phyloP scores from a whole-genome alignment of 2,329 filamentous ascomycete genomes.

The Pseudonectria foliicola region DNA sequence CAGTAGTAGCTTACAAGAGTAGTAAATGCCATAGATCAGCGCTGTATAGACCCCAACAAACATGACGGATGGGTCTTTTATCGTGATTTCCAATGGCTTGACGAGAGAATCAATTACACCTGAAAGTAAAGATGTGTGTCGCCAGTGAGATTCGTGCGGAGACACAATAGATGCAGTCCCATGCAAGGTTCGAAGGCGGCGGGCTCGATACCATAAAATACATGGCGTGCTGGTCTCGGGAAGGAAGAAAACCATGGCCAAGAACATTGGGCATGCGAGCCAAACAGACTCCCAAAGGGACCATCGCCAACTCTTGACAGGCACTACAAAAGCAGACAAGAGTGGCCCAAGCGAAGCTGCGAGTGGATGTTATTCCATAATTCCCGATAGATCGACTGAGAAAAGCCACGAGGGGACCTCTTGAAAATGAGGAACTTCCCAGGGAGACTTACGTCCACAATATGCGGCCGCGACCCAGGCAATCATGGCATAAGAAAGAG shows the following conservation, averaged over 20 bases:
- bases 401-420: no score
- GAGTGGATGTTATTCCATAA: not conserved
- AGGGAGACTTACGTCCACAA: constrained; percentile 18
- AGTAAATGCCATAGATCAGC: constrained; percentile 35
- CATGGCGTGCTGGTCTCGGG: not conserved
- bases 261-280: not conserved
- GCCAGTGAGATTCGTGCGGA: constrained; percentile 11
- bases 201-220: constrained; percentile 1
- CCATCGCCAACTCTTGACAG: constrained; percentile 4
- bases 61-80: constrained; percentile 36
- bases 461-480: constrained; percentile 32
- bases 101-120: constrained; percentile 25
- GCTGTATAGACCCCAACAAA: constrained; percentile 35
- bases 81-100: constrained; percentile 28
- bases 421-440: no score
- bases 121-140: constrained; percentile 7
- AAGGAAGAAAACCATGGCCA: not conserved
- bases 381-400: no score
- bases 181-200: constrained; percentile 1
- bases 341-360: constrained; percentile 6
- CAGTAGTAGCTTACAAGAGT: constrained; percentile 25
- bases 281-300: not conserved
- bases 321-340: constrained; percentile 4
- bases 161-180: constrained; percentile 15
- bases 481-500: constrained; percentile 36